phyloP scores from a whole-genome alignment of 2,329 filamentous ascomycete genomes.

The Curvularia spicifera region DNA sequence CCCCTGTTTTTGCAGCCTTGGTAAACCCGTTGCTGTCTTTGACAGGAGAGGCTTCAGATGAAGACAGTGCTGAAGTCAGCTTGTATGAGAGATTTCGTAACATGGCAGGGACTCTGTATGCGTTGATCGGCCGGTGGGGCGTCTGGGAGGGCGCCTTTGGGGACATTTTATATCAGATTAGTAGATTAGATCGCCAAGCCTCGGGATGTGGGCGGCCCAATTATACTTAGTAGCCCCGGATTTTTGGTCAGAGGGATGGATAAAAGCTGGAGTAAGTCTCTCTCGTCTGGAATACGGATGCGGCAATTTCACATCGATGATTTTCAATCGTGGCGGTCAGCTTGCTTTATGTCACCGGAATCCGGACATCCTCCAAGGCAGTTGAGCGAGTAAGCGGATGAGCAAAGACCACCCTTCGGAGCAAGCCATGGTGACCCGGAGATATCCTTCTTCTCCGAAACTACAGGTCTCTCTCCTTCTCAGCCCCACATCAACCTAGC shows the following conservation, averaged over 20 bases:
- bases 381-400: background rate
- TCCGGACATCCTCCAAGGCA: background rate
- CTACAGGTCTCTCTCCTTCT: background rate
- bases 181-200: slow-evolving; percentile 48
- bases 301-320: background rate
- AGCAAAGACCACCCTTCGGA: slow-evolving; percentile 8
- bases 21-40: slow-evolving; percentile 53
- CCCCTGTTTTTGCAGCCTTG: slow-evolving; percentile 55
- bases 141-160: slow-evolving; percentile 27
- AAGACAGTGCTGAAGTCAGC: slow-evolving; percentile 41
- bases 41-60: slow-evolving; percentile 38
- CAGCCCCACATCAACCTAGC: slow-evolving; percentile 5
- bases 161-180: slow-evolving; percentile 41
- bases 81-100: slow-evolving; percentile 49
- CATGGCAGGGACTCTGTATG: slow-evolving; percentile 48
- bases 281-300: background rate
- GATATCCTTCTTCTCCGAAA: slow-evolving; percentile 10
- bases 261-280: slow-evolving; percentile 6
- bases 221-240: slow-evolving; percentile 10
- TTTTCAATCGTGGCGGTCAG: background rate
- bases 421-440: background rate
- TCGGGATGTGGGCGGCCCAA: slow-evolving; percentile 38
- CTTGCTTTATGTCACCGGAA: slow-evolving; percentile 11
- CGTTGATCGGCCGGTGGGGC: slow-evolving; percentile 34
- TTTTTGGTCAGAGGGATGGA: slow-evolving; percentile 6